Evolutionary conservation across 2,329 filamentous ascomycete species (phyloP).

Genomic region (Nemania sp.): DNA sequence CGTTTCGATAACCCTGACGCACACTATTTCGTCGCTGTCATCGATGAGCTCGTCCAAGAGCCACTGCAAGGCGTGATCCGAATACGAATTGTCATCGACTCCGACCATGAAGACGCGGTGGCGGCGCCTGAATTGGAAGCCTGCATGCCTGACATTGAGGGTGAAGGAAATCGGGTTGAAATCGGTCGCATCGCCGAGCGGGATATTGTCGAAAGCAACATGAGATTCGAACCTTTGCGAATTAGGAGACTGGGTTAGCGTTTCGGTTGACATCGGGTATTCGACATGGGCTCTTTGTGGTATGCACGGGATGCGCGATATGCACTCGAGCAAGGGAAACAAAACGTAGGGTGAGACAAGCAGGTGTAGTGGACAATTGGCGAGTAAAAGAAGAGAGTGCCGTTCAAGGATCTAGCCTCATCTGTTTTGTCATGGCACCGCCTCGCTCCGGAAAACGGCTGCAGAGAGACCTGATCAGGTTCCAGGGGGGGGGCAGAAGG

Average conservation of each 20-base stretch:
- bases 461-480: constrained; percentile 3
- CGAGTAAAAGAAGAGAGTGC: constrained; percentile 20
- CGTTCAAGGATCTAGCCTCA: constrained; percentile 25
- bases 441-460: constrained; percentile 22
- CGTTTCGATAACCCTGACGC: constrained; percentile 87
- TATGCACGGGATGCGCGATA: constrained; percentile 18
- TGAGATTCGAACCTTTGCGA: constrained; percentile 67
- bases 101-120: constrained; percentile 92
- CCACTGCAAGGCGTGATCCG: constrained; percentile 92
- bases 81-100: constrained; percentile 91
- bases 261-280: constrained; percentile 51
- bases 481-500: background rate
- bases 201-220: constrained; percentile 71
- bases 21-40: constrained; percentile 93
- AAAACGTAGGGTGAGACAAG: constrained; percentile 20
- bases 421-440: constrained; percentile 23
- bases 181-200: constrained; percentile 68
- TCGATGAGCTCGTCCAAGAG: constrained; percentile 91
- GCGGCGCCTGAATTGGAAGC: constrained; percentile 82
- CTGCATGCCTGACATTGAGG: constrained; percentile 85
- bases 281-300: constrained; percentile 18
- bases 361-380: constrained; percentile 6
- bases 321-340: constrained; percentile 26
- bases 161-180: constrained; percentile 78
- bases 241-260: constrained; percentile 51